These are phyloP conservation scores for Pulveroboletus ravenelii DNA, from an alignment of 768 basidiomycete genomes.

Conservation along the genomic window DNA sequence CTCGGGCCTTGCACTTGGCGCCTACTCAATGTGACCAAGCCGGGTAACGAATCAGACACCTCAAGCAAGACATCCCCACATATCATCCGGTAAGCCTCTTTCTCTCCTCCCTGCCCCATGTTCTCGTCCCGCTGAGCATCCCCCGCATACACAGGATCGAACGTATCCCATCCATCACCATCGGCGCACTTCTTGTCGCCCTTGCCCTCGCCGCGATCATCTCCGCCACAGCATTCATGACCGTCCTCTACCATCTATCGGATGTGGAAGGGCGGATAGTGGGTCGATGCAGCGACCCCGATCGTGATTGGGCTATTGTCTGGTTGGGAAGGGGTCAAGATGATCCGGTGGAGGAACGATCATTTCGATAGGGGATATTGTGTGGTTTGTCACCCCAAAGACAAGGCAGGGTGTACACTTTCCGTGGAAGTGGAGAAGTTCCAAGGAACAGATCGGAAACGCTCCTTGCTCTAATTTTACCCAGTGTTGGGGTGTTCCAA, in stretches of 20 bases:
- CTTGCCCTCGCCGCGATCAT: constrained; percentile 35
- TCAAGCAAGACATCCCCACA: not conserved
- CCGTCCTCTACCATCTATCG: constrained; percentile 40
- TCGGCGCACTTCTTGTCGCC: constrained; percentile 34
- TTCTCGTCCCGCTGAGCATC: too few relatives aligned
- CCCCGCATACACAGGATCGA: constrained; percentile 25
- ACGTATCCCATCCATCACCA: constrained; percentile 31
- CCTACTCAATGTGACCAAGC: constrained; percentile 30
- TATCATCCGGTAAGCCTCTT: constrained; percentile 10
- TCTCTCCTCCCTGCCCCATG: not conserved
- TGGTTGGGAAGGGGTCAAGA: constrained; percentile 25
- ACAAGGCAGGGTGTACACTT: not conserved
- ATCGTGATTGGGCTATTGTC: constrained; percentile 5
- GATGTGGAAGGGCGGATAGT: constrained; percentile 42
- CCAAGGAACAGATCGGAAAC: not conserved
- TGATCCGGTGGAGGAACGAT: constrained; percentile 19
- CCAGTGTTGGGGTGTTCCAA: constrained; percentile 5
- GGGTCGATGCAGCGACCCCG: constrained; percentile 26
- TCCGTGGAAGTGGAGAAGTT: not conserved
- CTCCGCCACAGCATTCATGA: constrained; percentile 35
- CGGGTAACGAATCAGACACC: constrained; percentile 31
- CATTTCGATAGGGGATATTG: constrained; percentile 38
- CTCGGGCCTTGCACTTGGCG: constrained; percentile 44
- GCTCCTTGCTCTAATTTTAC: not conserved
- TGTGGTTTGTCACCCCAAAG: not conserved